Evolutionary conservation across 2,329 filamentous ascomycete species (phyloP), one percentile per base, ranked within the genome.

Genomic region (Trichoderma endophyticum): DNA sequence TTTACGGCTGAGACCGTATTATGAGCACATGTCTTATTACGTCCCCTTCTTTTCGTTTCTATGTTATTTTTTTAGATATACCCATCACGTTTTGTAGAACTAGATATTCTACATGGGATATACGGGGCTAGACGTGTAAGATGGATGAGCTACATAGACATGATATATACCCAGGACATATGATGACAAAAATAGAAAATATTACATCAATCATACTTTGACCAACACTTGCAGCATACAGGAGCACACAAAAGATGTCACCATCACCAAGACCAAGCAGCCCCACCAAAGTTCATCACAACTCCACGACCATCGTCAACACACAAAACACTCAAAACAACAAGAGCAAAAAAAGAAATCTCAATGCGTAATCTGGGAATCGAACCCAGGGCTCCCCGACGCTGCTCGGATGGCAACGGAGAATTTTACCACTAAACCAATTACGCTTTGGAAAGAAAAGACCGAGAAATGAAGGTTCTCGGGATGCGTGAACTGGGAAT

Each of bases 371-470:
- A 78, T 78, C 77, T 78, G 77, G 77, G 77, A 79, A 78, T 79
- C 77, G 77, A 79, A 79, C 73, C 75, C 78, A 79, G 78, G 77
- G 78, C 77, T 78, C 78, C 77, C 77, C 78, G 78, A 79, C 75
- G 76, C 51, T 78, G 75, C 75, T 43, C 74, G 73, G 36, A 76
- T 77, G 76, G 76, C 76, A 77, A 77, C 76, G 76, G 76, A 77
- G 76, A 77, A 77, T 77, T 77, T 77, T 77, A 77, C 76, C 76
- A 77, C 75, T 77, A 77, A 77, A 77, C 76, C 76, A 77, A 74
- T 76, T 70, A 75, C 74, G 75, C 73, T 67, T 57, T 18, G 24
- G 59, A 36, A 56, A 18, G 63, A 39, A 67, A 54, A 64, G 69
- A 3, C 15, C 28, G 43, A 48, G 43, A 24, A 11, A 39, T 8